Percentiles rank a stretch among this genome's conserved stretches.
Evolutionary conservation across 2,329 filamentous ascomycete species (phyloP).

Genomic region (Amylocarpus encephaloides): DNA sequence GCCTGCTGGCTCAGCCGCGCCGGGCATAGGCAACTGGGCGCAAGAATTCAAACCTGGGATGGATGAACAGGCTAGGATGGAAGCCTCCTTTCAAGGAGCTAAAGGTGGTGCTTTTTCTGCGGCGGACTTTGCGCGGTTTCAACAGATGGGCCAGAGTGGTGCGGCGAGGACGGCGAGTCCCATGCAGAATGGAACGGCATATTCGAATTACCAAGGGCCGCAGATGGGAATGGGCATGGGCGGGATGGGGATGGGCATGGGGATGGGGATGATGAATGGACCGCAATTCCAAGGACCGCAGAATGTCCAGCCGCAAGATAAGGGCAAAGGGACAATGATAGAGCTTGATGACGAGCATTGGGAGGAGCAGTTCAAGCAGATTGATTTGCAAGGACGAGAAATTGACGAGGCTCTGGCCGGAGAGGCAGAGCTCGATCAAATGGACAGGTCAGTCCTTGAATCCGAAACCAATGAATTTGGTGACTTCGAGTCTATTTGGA

Average conservation of each 20-base stretch:
- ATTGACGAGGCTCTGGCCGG: slow-evolving; percentile 35
- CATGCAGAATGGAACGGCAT: slow-evolving; percentile 45
- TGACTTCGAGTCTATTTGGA: slow-evolving; percentile 87
- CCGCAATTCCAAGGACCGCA: slow-evolving; percentile 37
- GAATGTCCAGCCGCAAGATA: slow-evolving; percentile 42
- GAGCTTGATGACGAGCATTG: slow-evolving; percentile 91
- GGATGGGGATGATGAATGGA: slow-evolving; percentile 40
- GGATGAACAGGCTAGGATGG: slow-evolving; percentile 56
- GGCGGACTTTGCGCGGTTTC: slow-evolving; percentile 83
- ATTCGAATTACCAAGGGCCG: slow-evolving; percentile 46
- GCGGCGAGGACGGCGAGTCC: slow-evolving; percentile 55
- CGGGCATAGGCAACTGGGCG: slow-evolving; percentile 49
- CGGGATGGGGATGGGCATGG: slow-evolving; percentile 43
- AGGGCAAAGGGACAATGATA: slow-evolving; percentile 88
- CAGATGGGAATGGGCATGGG: slow-evolving; percentile 34
- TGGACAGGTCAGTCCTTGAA: slow-evolving; percentile 75
- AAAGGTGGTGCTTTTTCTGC: slow-evolving; percentile 61
- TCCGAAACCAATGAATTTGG: slow-evolving; percentile 71
- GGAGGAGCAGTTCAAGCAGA: slow-evolving; percentile 92
- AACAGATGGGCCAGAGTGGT: slow-evolving; percentile 58
- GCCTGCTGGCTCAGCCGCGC: slow-evolving; percentile 26
- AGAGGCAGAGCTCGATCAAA: slow-evolving; percentile 68
- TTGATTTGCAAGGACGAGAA: slow-evolving; percentile 58
- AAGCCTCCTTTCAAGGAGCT: slow-evolving; percentile 59
- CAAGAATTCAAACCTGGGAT: slow-evolving; percentile 56